Evolutionary conservation across 2,329 filamentous ascomycete genomes (phyloP), one percentile per base, ranked within the genome.

Genomic region (Lecanicillium sp.): DNA sequence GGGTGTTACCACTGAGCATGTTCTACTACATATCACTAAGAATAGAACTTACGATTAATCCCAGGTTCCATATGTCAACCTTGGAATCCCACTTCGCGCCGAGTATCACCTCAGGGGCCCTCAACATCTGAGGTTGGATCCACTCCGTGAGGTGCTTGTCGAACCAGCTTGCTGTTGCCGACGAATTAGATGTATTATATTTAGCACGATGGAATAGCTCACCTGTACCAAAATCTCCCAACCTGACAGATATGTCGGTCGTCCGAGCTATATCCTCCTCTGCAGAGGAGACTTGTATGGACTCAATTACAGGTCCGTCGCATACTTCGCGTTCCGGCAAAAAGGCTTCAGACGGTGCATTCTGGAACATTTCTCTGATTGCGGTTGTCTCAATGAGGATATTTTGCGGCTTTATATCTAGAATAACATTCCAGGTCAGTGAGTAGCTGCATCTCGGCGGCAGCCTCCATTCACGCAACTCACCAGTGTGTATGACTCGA

Each of bases 331-430:
- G 12, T 13, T 39, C n/a, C 0, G 37, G 32, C 7, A 18, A n/a
- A 28, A 51, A 49, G 2, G 29, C 43, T 20, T 47, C 39, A n/a
- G 46, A 44, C 4, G 44, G 42, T n/a, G 47, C 44, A 9, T 46
- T 13, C 12, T 47, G 7, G 36, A 52, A 48, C 47, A 53, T 48
- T 3, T 45, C 18, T 8, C 43, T 39, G 14, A 51, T 51, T 2
- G 37, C 37, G 2, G 46, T 17, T 19, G 44, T 49, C 25, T 52
- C 43, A 12, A 53, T 34, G 2, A 54, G 43, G 12, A 55, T 50
- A 29, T 52, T 54, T 31, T 47, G 42, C 2, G 51, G 50, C 32
- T 54, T 53, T 31, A 55, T 53, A 29, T 54, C 48, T 53, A 25
- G 6, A 18, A 27, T 11, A 4, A n/a, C 3, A 27, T 17, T 19